Base-by-base conservation (phyloP, 2,329 filamentous ascomycete species). In the Curvularia eragrostidis region DNA sequence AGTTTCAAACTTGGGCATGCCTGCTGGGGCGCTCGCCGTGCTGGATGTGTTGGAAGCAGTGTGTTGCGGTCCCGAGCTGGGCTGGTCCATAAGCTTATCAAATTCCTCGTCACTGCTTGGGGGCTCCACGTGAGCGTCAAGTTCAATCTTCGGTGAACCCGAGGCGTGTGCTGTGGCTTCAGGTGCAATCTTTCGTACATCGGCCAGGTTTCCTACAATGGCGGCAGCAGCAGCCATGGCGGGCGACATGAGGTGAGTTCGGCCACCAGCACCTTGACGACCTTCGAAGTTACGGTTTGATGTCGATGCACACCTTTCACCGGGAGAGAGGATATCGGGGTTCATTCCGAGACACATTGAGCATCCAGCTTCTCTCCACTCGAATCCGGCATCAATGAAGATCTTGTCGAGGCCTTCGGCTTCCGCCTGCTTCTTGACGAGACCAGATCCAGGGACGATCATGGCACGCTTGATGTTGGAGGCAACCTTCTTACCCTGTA, bases 291-390 rank as follows among this genome's bases (percentile, higher is more conserved):
- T 98, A 70, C 95, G 91, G 82, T 98, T 98, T 62, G 91, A 96
- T 48, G 95, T 98, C 74, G 90, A 94, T 41, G 95, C 95, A 76
- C 95, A 98, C 72, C 95, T 89, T 81, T 99, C 95, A 76, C 90
- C 86, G 52, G 95, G 93, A 1, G 93, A 88, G 46, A 98, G 85
- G 63, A 99, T 98, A 77, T 99, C 95, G 0, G 95, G 94, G 83
- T 99, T 99, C 94, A 99, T 99, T 76, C 95, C 95, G 54, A 99
- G 85, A 76, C 95, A 98, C 95, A 99, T 99, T 62, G 91, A 96
- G 85, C 95, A 99, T 48, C 95, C 95, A 66, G 95, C 95, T 81
- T 99, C 95, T 75, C 95, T 88, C 94, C 94, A 98, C 77, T 98
- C 94, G 67, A 98, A 98, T 7, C 95, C 95, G 48, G 95, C 93